phyloP scores from a whole-genome alignment of 495 filamentous ascomycete species.

The Xylaria castorea region DNA sequence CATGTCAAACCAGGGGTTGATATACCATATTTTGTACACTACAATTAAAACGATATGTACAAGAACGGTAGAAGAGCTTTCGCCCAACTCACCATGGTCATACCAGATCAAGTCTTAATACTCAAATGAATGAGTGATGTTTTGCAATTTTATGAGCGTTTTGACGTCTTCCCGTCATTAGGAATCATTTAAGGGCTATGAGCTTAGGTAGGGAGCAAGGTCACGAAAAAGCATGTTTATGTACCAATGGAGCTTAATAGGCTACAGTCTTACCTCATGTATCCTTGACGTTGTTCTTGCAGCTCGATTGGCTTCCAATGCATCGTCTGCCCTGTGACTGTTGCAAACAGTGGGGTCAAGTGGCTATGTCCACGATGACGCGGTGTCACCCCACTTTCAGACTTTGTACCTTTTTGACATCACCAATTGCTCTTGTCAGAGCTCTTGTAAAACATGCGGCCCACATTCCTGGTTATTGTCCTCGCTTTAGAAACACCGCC shows the following conservation, averaged over 20 bases:
- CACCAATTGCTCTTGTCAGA: background rate
- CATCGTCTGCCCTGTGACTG: background rate
- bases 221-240: background rate
- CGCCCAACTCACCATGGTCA: background rate
- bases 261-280: background rate
- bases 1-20: background rate
- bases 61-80: background rate
- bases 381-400: background rate
- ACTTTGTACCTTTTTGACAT: background rate
- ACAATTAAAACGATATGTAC: background rate
- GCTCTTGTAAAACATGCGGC: slow-evolving; percentile 5
- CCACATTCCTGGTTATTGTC: background rate
- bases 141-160: background rate
- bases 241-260: background rate
- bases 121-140: background rate
- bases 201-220: background rate
- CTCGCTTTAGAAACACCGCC: background rate
- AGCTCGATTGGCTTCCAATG: slow-evolving; percentile 5
- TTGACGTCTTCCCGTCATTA: background rate
- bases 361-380: slow-evolving; percentile 14
- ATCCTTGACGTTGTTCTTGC: background rate
- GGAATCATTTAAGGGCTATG: background rate
- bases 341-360: background rate
- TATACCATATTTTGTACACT: background rate
- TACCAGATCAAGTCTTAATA: background rate